Conservation (phyloP, 2,329 filamentous ascomycete species). For the Fusarium succisae region DNA sequence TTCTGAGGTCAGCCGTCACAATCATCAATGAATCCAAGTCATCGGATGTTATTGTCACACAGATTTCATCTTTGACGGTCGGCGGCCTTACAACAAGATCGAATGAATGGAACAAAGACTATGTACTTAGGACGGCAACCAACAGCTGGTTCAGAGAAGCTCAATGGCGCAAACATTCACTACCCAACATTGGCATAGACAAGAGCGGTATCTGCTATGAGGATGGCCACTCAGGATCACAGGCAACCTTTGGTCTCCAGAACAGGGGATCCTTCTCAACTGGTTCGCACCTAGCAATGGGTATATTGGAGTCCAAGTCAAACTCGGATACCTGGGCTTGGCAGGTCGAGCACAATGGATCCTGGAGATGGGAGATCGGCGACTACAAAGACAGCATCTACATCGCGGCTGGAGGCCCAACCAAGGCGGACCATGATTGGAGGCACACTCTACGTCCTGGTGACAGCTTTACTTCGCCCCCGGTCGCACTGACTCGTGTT, state of each 20-base stretch:
- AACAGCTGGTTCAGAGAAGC: neutral
- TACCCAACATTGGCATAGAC: neutral
- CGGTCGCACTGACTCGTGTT: constrained; percentile 40
- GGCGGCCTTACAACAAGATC: neutral
- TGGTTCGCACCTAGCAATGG: constrained; percentile 43
- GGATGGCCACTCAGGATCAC: neutral
- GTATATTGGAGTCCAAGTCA: constrained; percentile 32
- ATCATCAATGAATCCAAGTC: neutral
- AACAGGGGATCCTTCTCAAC: constrained; percentile 47
- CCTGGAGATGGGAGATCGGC: constrained; percentile 50
- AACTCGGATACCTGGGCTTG: constrained; percentile 44
- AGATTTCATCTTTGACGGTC: neutral
- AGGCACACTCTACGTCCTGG: constrained; percentile 36
- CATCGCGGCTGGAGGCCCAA: constrained; percentile 43
- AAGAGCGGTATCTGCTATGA: neutral
- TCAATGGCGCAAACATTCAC: neutral
- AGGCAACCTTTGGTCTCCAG: constrained; percentile 23
- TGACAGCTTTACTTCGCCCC: constrained; percentile 36
- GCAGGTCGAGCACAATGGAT: constrained; percentile 50
- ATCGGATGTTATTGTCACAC: neutral
- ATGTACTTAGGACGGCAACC: neutral
- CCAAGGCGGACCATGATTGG: constrained; percentile 44
- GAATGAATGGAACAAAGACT: neutral
- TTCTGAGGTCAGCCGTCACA: neutral
- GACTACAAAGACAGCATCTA: constrained; percentile 48